Base-by-base conservation (phyloP, 2,329 filamentous ascomycete genomes). In the Fusarium brachygibbosum region DNA sequence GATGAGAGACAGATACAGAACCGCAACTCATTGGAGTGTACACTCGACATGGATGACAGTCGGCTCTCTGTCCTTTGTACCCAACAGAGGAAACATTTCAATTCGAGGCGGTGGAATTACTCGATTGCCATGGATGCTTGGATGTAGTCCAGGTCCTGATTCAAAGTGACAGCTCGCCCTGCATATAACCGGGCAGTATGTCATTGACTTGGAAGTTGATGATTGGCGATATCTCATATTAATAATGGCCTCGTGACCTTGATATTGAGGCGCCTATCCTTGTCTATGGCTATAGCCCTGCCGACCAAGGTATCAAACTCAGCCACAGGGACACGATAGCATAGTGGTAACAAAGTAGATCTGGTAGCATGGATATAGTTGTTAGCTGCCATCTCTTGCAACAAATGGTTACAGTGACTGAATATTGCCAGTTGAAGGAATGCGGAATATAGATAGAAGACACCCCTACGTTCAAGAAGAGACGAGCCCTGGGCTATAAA, bases 111-210 rank as follows among this genome's bases (percentile, higher is more conserved):
- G 65, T 68, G 60, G 61, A 53, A 59, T 41, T 23, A 10, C 40
- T 41, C 45, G 25, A 45, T 28, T 17, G 25, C 45, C 53, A 53
- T n/a, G n/a, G n/a, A n/a, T 59, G 35, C 28, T 49, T 23, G 46
- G 67, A 67, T 49, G 29, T 37, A 31, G 14, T 23, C 17, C n/a
- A 45, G 50, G 51, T 17, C 48, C 48, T 49, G 62, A 37, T 52
- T 58, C 52, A 56, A 46, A 66, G 49, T 56, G 62, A 63, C 67
- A 69, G 62, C 44, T 69, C 55, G 62, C 67, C 66, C 66, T 69
- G 66, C 67, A 69, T 69, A 63, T 58, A 53, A 50, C 57, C 45
- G 21, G 59, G 40, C 2, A 49, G 32, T 50, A 48, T 51, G 41
- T 53, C 19, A 32, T 67, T 45, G 42, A 50, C 61, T 46, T 58